A percentile compares a stretch with the other conserved stretches of the same genome.
Evolutionary conservation across 768 basidiomycete genomes (phyloP).

Genomic region (Phylloporus scabripes): DNA sequence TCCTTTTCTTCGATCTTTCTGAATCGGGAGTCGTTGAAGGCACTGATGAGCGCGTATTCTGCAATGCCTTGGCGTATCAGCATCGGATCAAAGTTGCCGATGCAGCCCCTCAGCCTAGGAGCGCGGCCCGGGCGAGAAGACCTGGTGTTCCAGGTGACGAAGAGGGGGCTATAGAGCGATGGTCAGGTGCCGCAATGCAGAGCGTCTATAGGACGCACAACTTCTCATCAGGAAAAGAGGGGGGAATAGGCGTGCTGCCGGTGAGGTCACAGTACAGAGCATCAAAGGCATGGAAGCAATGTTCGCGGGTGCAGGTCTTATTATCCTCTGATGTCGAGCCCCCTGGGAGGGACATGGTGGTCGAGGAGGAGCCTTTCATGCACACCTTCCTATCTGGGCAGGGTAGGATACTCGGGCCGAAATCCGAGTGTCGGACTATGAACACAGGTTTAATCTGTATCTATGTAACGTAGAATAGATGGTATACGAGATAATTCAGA

Average conservation of each 20-base stretch:
- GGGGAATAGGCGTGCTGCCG: slow-evolving; percentile 43
- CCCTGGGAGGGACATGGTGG: slow-evolving; percentile 49
- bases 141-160: slow-evolving; percentile 93
- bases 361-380: slow-evolving; percentile 16
- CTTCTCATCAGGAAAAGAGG: slow-evolving; percentile 66
- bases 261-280: slow-evolving; percentile 74
- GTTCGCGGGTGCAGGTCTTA: slow-evolving; percentile 59
- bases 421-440: slow-evolving; percentile 26
- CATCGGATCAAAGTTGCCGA: slow-evolving; percentile 85
- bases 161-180: slow-evolving; percentile 54
- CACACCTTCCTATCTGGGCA: slow-evolving; percentile 27
- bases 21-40: slow-evolving; percentile 86
- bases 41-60: slow-evolving; percentile 90
- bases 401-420: slow-evolving; percentile 5
- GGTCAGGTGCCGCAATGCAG: slow-evolving; percentile 4
- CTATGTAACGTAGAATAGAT: slow-evolving; percentile 36
- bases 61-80: slow-evolving; percentile 68
- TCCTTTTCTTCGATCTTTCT: slow-evolving; percentile 71
- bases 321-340: slow-evolving; percentile 36
- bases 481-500: slow-evolving; percentile 38
- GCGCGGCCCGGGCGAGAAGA: slow-evolving; percentile 54
- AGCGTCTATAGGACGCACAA: slow-evolving; percentile 53
- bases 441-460: slow-evolving; percentile 34
- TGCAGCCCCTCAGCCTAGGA: slow-evolving; percentile 81
- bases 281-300: slow-evolving; percentile 81